A percentile compares a stretch with the other conserved stretches of the same genome.
Conservation (phyloP, 257 asterid genomes). For the Forsythia viridissima region DNA sequence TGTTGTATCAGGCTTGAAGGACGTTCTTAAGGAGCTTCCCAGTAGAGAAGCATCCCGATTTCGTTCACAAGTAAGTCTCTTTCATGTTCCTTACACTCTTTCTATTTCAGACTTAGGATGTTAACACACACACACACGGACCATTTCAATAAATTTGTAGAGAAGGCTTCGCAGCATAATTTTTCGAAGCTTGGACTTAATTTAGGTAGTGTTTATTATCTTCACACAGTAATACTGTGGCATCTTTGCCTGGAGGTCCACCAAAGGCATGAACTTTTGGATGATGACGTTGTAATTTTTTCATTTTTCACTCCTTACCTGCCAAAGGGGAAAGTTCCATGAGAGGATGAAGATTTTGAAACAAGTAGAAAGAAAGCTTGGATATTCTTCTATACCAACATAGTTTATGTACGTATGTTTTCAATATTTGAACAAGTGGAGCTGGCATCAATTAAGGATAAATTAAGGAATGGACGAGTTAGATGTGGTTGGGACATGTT, state of each 20-base stretch:
- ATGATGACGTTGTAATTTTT: not conserved
- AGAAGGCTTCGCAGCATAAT: not conserved
- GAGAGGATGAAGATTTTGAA: not conserved
- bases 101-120: not conserved
- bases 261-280: not conserved
- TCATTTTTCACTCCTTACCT: not conserved
- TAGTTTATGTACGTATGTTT: not conserved
- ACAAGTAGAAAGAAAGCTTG: not conserved
- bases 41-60: conserved; percentile 78
- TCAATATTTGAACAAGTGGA: not conserved
- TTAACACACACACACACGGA: not conserved
- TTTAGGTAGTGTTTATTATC: not conserved
- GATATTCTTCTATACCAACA: not conserved
- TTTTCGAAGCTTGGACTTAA: not conserved
- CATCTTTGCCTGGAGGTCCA: not conserved
- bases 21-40: conserved; percentile 81
- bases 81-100: conserved; percentile 11
- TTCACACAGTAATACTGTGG: not conserved
- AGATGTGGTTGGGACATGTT: not conserved
- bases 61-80: conserved; percentile 58
- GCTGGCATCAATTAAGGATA: not conserved
- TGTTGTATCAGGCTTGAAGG: conserved; percentile 68
- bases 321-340: not conserved
- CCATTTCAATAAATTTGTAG: not conserved
- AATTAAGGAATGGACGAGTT: not conserved